Evolutionary conservation across 2,329 filamentous ascomycete species (phyloP).

Genomic region (Parascedosporium putredinis): DNA sequence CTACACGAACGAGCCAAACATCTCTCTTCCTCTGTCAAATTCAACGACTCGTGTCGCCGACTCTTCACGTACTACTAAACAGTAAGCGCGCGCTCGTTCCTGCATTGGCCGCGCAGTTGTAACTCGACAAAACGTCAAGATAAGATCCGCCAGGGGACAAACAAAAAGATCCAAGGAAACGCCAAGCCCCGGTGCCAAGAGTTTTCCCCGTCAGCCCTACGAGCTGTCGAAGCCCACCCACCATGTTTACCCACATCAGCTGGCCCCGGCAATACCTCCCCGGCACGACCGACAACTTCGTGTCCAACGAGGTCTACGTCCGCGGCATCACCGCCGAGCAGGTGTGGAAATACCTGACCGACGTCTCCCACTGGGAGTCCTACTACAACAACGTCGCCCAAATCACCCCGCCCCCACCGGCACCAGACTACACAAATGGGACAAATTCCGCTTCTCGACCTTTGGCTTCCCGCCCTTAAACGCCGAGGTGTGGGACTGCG

Average conservation of each 20-base stretch:
- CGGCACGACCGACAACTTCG: conserved; percentile 20
- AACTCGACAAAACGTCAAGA: too few relatives aligned
- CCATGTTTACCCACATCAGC: conserved; percentile 12
- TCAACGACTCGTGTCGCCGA: too few relatives aligned
- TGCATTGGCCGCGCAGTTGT: too few relatives aligned
- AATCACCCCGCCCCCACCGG: conserved; percentile 17
- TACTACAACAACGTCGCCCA: conserved; percentile 18
- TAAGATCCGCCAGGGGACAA: too few relatives aligned
- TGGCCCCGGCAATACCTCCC: conserved; percentile 19
- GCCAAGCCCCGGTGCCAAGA: too few relatives aligned
- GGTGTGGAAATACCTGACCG: conserved; percentile 17
- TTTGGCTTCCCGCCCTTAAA: conserved; percentile 18
- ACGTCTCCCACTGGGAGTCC: conserved; percentile 18
- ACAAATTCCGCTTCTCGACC: conserved; percentile 19
- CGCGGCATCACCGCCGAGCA: conserved; percentile 17
- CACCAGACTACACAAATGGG: conserved; percentile 14
- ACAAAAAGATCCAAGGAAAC: too few relatives aligned
- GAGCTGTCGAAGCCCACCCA: neutral
- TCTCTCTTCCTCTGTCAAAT: too few relatives aligned
- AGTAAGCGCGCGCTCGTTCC: too few relatives aligned
- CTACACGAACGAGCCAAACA: too few relatives aligned
- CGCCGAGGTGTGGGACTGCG: conserved; percentile 16
- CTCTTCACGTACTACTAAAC: too few relatives aligned
- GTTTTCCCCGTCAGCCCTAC: too few relatives aligned
- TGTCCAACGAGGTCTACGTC: conserved; percentile 19